phyloP scores from a whole-genome alignment of 352 stramenopile genomes.

The Phytophthora lateralis region DNA sequence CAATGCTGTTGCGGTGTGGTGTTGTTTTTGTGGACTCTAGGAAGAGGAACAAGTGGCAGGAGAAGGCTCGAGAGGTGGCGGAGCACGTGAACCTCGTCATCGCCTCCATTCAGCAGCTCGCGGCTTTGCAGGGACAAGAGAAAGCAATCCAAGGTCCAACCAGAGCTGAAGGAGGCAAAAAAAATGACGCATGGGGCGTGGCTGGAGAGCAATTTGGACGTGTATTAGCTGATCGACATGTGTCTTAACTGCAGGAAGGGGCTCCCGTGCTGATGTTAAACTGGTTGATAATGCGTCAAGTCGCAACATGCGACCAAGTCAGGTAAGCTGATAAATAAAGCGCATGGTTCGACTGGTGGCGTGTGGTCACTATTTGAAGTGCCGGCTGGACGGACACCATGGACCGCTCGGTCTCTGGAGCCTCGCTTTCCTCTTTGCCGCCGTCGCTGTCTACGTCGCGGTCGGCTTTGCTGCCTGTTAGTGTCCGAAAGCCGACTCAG shows the following conservation, averaged over 20 bases:
- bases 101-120: conserved; percentile 78
- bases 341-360: conserved; percentile 5
- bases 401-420: conserved; percentile 16
- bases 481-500: conserved; percentile 13
- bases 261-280: neutral
- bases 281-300: neutral
- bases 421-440: conserved; percentile 19
- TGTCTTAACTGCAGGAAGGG: neutral
- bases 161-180: neutral
- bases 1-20: neutral
- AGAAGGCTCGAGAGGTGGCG: conserved; percentile 71
- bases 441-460: conserved; percentile 6
- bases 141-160: neutral
- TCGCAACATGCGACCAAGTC: too few species aligned
- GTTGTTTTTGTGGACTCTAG: conserved; percentile 23
- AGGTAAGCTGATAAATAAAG: conserved; percentile 22
- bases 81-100: conserved; percentile 79
- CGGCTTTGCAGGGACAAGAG: conserved; percentile 51
- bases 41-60: conserved; percentile 70
- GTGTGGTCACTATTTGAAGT: neutral
- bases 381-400: neutral
- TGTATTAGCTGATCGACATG: conserved; percentile 2
- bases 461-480: conserved; percentile 12
- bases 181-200: neutral
- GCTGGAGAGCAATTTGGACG: neutral